Evolutionary conservation across 805 yeast genomes (phyloP), one percentile per base, ranked within the genome.

Genomic region (Lipomyces mesembrius): DNA sequence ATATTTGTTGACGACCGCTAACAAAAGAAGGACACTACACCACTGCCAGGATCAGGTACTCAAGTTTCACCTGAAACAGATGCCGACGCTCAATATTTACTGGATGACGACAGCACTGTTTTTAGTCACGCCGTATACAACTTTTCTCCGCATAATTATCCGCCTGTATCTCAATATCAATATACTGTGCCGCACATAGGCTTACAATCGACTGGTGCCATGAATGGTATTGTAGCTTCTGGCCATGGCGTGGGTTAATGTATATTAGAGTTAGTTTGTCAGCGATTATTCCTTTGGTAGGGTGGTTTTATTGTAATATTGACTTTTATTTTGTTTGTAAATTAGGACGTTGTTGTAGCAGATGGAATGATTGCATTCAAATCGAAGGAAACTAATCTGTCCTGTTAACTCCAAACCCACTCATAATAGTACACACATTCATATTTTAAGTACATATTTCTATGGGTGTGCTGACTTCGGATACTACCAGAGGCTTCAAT

Each of bases 61-160:
- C 72, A 79, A 59, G 71, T 78, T 20, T 78, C 81, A 17, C 76
- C 79, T 20, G 75, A 75, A 7, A 68, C 75, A 1, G 76, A 71
- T 22, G 75, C 71, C 22, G 79, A 77, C 56, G 72, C 72, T n/a
- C 71, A 67, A 43, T 73, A 69, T 62, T 60, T 76, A 68, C 66
- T 76, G 4, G 79, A 78, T 58, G 79, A 79, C 57, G 73, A 77
- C 67, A 77, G 77, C 12, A 73, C 69, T n/a, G 79, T 73, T 3
- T 79, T 79, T 71, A 75, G 78, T 60, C 82, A 79, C 62, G 72
- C 71, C 34, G 72, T 77, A 4, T 75, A 75, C 58, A 69, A 37
- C 5, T n/a, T 54, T 60, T 29, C 54, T n/a, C 11, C 49, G 22
- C 49, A 43, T 17, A 22, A 17, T 8, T 43, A 43, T 43, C 49